phyloP scores from a whole-genome alignment of 2,329 filamentous ascomycete genomes.

The Onygena corvina region DNA sequence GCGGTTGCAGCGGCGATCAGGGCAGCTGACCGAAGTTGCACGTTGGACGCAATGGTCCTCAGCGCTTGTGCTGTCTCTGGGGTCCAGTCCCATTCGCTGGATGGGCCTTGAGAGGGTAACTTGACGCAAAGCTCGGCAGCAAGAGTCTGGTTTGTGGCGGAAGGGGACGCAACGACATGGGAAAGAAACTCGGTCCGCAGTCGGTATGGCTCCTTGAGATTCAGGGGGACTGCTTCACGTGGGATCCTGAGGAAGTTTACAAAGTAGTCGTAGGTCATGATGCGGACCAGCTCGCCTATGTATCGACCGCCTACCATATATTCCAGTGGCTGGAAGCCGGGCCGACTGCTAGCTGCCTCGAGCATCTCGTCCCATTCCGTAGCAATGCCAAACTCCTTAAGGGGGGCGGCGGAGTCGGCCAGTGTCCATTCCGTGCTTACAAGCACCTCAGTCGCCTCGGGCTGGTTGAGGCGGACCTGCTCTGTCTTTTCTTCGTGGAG shows the following conservation, averaged over 20 bases:
- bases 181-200: slow-evolving; percentile 62
- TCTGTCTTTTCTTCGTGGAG: slow-evolving; percentile 50
- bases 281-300: slow-evolving; percentile 57
- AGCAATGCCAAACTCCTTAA: slow-evolving; percentile 49
- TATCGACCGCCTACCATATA: slow-evolving; percentile 68
- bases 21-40: slow-evolving; percentile 57
- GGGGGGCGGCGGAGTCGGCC: slow-evolving; percentile 52
- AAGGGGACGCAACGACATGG: slow-evolving; percentile 42
- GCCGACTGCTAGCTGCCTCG: slow-evolving; percentile 49
- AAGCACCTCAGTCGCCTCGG: slow-evolving; percentile 47
- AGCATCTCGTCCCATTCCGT: slow-evolving; percentile 56
- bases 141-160: slow-evolving; percentile 35
- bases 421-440: slow-evolving; percentile 76
- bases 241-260: slow-evolving; percentile 32
- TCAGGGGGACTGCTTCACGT: slow-evolving; percentile 39
- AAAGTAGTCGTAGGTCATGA: slow-evolving; percentile 54
- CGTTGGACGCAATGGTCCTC: slow-evolving; percentile 52
- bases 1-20: slow-evolving; percentile 58
- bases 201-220: slow-evolving; percentile 43
- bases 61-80: slow-evolving; percentile 46
- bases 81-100: slow-evolving; percentile 47
- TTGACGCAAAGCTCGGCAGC: slow-evolving; percentile 37
- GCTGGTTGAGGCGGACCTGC: slow-evolving; percentile 33
- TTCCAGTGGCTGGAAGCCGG: slow-evolving; percentile 66
- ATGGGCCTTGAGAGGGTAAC: slow-evolving; percentile 31